Conservation (phyloP, 108 stramenopile genomes). For the Hondaea fermentalgiana region DNA sequence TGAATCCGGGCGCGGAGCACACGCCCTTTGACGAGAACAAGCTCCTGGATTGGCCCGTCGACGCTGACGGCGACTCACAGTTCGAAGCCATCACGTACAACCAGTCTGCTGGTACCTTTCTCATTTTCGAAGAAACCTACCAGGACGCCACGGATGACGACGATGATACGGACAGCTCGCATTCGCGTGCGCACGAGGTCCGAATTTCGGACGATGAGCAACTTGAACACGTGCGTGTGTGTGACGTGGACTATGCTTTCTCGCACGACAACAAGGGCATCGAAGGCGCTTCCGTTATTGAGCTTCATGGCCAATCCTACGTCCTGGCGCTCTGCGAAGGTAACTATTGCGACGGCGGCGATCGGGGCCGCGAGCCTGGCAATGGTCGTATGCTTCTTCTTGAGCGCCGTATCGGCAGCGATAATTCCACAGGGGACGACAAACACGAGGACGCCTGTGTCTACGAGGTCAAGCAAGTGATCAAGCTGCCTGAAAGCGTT, state of each 20-base stretch:
- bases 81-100: not conserved
- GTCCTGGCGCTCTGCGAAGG: slow-evolving; percentile 65
- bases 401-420: slow-evolving; percentile 31
- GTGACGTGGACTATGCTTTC: not conserved
- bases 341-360: slow-evolving; percentile 55
- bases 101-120: not conserved
- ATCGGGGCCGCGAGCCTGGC: slow-evolving; percentile 47
- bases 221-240: not conserved
- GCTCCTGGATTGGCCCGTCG: not conserved
- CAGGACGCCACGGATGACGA: not conserved
- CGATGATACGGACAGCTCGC: not conserved
- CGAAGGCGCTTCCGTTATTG: slow-evolving; percentile 57
- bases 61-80: not conserved
- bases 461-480: slow-evolving; percentile 47
- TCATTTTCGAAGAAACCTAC: not conserved
- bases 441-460: slow-evolving; percentile 25
- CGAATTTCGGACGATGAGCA: not conserved
- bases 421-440: not conserved
- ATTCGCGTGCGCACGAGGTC: not conserved
- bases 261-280: slow-evolving; percentile 51
- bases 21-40: not conserved
- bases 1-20: not conserved
- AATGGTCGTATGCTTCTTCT: slow-evolving; percentile 58
- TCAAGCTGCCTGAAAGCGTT: slow-evolving; percentile 51
- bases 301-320: slow-evolving; percentile 38